Base-by-base conservation (phyloP, 306 rosid genomes). In the Luffa acutangula region DNA sequence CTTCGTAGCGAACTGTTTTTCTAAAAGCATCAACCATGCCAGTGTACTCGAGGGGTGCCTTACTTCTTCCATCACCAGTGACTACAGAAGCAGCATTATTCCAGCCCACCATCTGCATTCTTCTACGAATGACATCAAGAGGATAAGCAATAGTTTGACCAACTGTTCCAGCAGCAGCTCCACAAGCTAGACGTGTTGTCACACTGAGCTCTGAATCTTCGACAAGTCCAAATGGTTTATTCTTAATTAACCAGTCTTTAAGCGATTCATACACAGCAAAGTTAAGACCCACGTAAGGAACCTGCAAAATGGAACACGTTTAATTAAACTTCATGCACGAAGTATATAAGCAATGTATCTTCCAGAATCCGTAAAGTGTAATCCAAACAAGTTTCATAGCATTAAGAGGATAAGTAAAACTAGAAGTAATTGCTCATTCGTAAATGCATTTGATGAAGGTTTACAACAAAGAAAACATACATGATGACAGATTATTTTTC, bases 61-160 rank as follows among this genome's bases (percentile, higher is more conserved):
- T 93, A 86, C 80, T 82, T 87, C 91, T 89, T 81, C 98, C 98
- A 70, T 91, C 99, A 42, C 97, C 99, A 75, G 94, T 67, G 66
- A 96, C 80, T 77, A 93, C 89, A 76, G 98, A 90, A 73, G 98
- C 86, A 86, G 97, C 99, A 87, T 96, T 87, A 83, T 74, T 88
- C 99, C 99, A 96, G 41, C 99, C 99, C 58, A 89, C 95, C 99
- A 96, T 96, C 90, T 96, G 99, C 99, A 96, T 96, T 85, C 99
- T 89, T 72, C 99, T 89, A 74, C 99, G 98, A 83, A 96, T 93
- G 75, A 96, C 99, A 79, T 96, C 99, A 83, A 96, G 97, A 54
- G 99, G 99, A 82, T 96, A 96, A n/a, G 98, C 99, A 67, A 93
- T 86, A 64, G 99, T 96, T 91, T 96, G 99, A 78, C 99, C 99